Evolutionary conservation across 306 rosid genomes (phyloP).

Genomic region (Acacia crassicarpa): DNA sequence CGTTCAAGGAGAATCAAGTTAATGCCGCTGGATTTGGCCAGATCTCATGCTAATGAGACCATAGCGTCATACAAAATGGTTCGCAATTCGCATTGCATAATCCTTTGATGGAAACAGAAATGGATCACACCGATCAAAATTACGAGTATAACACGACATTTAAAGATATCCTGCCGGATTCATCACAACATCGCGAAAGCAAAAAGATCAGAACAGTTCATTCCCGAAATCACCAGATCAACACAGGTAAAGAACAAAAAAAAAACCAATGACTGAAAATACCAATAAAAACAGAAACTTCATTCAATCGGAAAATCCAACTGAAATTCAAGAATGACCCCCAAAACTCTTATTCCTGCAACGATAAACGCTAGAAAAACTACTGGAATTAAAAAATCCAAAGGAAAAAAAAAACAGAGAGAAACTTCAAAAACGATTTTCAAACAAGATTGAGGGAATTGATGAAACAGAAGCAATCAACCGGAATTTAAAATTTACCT

Average conservation of each 20-base stretch:
- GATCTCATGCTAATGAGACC: constrained; percentile 40
- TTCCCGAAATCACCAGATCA: constrained; percentile 40
- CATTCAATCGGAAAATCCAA: background rate
- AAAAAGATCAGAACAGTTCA: constrained; percentile 43
- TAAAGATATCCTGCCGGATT: background rate
- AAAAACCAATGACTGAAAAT: background rate
- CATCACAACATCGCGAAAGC: background rate
- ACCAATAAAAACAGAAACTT: background rate
- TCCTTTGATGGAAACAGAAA: constrained; percentile 20
- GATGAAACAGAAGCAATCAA: background rate
- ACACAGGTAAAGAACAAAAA: background rate
- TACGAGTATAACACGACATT: background rate
- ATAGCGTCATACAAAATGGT: constrained; percentile 1
- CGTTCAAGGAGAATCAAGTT: background rate
- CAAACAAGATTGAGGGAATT: background rate
- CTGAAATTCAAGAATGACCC: background rate
- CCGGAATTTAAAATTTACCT: constrained; percentile 41
- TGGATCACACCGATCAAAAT: constrained; percentile 20
- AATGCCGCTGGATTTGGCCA: constrained; percentile 25
- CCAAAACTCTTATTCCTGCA: background rate
- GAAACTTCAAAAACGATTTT: background rate
- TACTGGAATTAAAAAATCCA: background rate
- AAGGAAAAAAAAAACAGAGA: background rate
- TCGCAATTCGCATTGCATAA: background rate
- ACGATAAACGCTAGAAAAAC: background rate